Conservation (phyloP, 371 early-diverging fungal genomes). For the Haplosporangium sp. region DNA sequence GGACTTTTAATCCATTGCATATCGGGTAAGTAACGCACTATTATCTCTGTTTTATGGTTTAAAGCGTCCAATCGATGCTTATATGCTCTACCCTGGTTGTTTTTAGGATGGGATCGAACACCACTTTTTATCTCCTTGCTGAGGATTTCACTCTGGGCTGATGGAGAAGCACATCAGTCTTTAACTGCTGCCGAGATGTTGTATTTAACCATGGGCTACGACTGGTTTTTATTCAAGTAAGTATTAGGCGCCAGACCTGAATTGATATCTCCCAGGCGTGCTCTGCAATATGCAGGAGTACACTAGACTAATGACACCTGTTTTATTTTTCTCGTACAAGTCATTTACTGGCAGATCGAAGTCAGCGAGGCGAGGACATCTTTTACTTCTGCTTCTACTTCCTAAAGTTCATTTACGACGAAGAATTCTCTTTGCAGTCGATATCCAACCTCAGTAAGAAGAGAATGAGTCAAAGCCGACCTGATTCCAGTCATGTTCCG, state of each 20-base stretch:
- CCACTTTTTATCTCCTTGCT: slow-evolving; percentile 51
- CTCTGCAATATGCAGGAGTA: no score
- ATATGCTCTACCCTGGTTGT: no score
- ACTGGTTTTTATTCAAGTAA: slow-evolving; percentile 55
- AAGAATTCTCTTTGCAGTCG: slow-evolving; percentile 46
- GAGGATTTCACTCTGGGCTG: slow-evolving; percentile 53
- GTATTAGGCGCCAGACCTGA: background rate
- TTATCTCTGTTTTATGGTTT: background rate
- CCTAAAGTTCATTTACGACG: slow-evolving; percentile 49
- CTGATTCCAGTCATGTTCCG: slow-evolving; percentile 8
- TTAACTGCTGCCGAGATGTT: slow-evolving; percentile 51
- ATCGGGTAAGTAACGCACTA: slow-evolving; percentile 20
- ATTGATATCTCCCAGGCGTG: no score
- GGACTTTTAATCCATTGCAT: slow-evolving; percentile 52
- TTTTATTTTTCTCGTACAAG: slow-evolving; percentile 3
- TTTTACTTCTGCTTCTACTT: slow-evolving; percentile 56
- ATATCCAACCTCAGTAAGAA: slow-evolving; percentile 24
- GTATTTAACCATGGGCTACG: slow-evolving; percentile 53
- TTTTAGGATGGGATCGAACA: slow-evolving; percentile 53
- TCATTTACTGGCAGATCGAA: slow-evolving; percentile 49
- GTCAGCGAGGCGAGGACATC: slow-evolving; percentile 52
- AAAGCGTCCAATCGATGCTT: background rate
- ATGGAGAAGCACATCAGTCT: slow-evolving; percentile 50
- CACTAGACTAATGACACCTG: background rate
- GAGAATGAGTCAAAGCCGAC: background rate